Evolutionary conservation across 1,139 yeast species (phyloP).

Genomic region (Saccharomyces hybrid): DNA sequence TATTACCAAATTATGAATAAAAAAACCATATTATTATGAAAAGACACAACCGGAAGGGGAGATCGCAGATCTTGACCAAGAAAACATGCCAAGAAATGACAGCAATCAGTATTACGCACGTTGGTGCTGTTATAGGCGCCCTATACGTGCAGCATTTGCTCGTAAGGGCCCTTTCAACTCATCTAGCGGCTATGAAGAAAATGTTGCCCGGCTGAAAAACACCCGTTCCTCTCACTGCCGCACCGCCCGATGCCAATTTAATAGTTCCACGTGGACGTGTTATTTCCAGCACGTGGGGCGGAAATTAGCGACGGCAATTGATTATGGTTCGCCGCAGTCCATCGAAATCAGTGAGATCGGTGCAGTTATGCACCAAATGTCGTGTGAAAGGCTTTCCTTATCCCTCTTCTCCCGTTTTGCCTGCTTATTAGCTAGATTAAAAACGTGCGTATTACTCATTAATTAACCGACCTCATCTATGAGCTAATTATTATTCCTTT

Average conservation of each 20-base stretch:
- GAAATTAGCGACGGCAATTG: not conserved
- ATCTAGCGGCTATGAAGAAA: not conserved
- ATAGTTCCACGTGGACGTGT: not conserved
- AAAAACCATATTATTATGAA: not conserved
- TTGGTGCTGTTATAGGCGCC: not conserved
- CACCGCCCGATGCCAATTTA: not conserved
- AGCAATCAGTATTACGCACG: not conserved
- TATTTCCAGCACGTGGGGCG: not conserved
- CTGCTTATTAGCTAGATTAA: not conserved
- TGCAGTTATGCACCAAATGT: not conserved
- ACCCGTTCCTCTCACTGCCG: not conserved
- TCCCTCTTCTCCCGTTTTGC: not conserved
- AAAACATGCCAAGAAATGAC: not conserved
- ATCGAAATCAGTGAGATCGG: not conserved
- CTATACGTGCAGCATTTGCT: not conserved
- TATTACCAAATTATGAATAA: not conserved
- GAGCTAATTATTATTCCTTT: not conserved
- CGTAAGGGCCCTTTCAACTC: not conserved
- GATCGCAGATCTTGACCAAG: not conserved
- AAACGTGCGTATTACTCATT: conserved; percentile 1
- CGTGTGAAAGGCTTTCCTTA: not conserved
- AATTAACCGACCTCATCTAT: not conserved
- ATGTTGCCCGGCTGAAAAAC: not conserved
- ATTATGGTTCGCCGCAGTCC: not conserved
- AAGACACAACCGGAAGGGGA: not conserved